phyloP scores from a whole-genome alignment of 305 asterid species.

The Caryopteris hybrid region DNA sequence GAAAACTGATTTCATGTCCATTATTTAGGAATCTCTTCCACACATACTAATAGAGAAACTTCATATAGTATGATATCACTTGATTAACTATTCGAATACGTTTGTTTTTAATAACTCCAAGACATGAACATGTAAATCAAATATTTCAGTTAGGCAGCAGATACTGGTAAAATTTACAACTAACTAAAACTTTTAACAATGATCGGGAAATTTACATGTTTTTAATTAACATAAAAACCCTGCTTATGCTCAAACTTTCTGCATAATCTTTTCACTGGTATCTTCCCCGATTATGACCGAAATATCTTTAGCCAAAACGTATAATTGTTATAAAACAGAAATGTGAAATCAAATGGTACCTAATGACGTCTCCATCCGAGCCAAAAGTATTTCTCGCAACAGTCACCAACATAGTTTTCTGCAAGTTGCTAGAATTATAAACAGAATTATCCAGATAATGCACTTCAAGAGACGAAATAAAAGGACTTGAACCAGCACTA shows the following conservation, averaged over 20 bases:
- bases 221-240: too few species aligned
- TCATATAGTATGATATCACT: neutral
- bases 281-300: too few species aligned
- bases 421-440: conserved; percentile 65
- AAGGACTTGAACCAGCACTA: conserved; percentile 41
- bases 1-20: conserved; percentile 45
- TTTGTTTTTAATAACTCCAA: too few species aligned
- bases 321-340: neutral
- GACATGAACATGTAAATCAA: too few species aligned
- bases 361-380: conserved; percentile 37
- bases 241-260: too few species aligned
- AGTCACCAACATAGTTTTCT: conserved; percentile 43
- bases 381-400: conserved; percentile 65
- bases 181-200: too few species aligned
- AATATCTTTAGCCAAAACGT: too few species aligned
- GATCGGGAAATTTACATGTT: too few species aligned
- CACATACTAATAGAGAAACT: neutral
- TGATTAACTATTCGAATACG: neutral
- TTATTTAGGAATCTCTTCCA: neutral
- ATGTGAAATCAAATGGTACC: conserved; percentile 30
- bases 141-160: too few species aligned
- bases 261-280: neutral
- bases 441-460: conserved; percentile 45
- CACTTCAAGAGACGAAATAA: conserved; percentile 75
- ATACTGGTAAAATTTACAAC: too few species aligned